These are phyloP conservation scores for Dimocarpus longan DNA, from an alignment of 345 rosid species.

Conservation along the genomic window DNA sequence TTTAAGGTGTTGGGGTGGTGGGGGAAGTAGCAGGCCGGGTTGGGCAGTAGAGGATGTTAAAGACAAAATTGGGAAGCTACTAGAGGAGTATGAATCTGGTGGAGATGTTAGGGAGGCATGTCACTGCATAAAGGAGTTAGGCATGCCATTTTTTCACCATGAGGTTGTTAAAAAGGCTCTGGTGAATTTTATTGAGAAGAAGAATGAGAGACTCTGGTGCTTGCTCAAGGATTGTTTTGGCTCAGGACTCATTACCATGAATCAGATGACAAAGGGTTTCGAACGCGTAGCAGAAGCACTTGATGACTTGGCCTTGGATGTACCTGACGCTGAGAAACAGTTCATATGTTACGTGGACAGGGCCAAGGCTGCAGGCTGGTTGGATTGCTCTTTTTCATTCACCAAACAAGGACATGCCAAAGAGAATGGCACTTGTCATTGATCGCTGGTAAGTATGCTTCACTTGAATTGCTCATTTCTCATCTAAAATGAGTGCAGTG, in stretches of 20 bases:
- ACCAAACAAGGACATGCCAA: constrained; percentile 31
- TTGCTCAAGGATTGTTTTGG: constrained; percentile 57
- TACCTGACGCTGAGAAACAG: constrained; percentile 71
- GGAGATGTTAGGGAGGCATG: constrained; percentile 74
- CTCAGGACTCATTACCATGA: constrained; percentile 68
- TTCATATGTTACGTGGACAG: constrained; percentile 50
- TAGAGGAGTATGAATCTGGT: constrained; percentile 86
- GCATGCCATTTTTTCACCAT: constrained; percentile 89
- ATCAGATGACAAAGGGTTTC: constrained; percentile 85
- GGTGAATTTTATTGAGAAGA: constrained; percentile 62
- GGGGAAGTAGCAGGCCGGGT: constrained; percentile 63
- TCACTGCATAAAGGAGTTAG: constrained; percentile 78
- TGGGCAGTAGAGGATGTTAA: constrained; percentile 78
- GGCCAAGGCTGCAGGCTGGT: constrained; percentile 71
- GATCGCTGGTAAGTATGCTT: constrained; percentile 8
- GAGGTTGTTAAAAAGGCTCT: constrained; percentile 80
- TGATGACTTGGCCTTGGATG: constrained; percentile 80
- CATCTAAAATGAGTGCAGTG: neutral
- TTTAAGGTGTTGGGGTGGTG: constrained; percentile 85
- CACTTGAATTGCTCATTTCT: neutral
- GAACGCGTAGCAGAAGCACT: constrained; percentile 63
- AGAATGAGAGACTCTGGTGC: constrained; percentile 57
- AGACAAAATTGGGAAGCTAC: constrained; percentile 59
- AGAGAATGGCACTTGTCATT: constrained; percentile 42
- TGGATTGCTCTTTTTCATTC: constrained; percentile 53